phyloP scores from a whole-genome alignment of 2,329 filamentous ascomycete genomes.

The Alternaria arborescens region DNA sequence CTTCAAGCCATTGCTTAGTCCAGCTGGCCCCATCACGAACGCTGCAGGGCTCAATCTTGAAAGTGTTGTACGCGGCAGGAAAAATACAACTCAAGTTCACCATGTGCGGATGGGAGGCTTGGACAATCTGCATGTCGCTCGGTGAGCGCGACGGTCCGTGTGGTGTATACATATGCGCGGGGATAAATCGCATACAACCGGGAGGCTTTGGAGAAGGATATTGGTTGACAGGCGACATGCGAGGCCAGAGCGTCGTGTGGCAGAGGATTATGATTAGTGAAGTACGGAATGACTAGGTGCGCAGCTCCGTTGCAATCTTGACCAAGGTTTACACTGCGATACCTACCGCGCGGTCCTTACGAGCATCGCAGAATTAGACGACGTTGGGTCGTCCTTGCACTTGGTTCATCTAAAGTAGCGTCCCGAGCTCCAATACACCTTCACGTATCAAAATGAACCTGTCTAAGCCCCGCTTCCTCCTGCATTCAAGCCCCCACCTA shows the following conservation, averaged over 20 bases:
- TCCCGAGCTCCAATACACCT: constrained; percentile 25
- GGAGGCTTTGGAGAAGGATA: constrained; percentile 18
- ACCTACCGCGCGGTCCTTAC: constrained; percentile 6
- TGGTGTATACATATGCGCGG: constrained; percentile 25
- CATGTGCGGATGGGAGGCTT: constrained; percentile 26
- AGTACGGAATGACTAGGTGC: constrained; percentile 26
- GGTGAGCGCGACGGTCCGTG: constrained; percentile 35
- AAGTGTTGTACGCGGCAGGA: constrained; percentile 19
- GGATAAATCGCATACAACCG: constrained; percentile 19
- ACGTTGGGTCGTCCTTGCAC: constrained; percentile 30
- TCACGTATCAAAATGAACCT: constrained; percentile 17
- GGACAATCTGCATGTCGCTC: constrained; percentile 24
- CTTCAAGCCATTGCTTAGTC: constrained; percentile 9
- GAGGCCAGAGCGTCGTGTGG: constrained; percentile 8
- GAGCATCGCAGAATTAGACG: constrained; percentile 15
- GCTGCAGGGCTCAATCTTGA: constrained; percentile 7
- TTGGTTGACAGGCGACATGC: constrained; percentile 23
- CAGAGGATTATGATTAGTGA: constrained; percentile 1
- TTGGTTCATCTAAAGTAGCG: constrained; percentile 35
- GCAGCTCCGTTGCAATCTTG: constrained; percentile 23
- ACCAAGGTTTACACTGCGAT: background rate
- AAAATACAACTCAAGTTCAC: constrained; percentile 18
- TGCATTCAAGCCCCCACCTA: constrained; percentile 16
- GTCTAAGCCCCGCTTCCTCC: constrained; percentile 20
- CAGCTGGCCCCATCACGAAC: constrained; percentile 1